Evolutionary conservation across 257 asterid genomes (phyloP), one percentile per base, ranked within the genome.

Genomic region (Solanum gandarillasii): DNA sequence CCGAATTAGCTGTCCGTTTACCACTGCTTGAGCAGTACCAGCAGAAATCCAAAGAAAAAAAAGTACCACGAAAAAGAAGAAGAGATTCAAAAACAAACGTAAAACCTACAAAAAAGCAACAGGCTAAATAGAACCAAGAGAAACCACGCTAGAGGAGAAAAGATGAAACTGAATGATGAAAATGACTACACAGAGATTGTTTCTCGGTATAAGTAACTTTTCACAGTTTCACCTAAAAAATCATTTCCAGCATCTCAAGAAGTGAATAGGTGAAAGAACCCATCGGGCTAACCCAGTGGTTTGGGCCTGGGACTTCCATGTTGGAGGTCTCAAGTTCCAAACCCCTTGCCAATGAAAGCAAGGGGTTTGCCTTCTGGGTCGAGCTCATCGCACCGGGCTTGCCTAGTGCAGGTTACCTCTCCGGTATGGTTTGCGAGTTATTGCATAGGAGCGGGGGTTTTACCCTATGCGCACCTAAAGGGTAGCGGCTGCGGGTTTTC

Each of bases 401-500:
- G 58, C 58, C 58, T 46, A 46, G 20, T 46, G 58, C 58, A 46
- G 7, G 20, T 46, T 46, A 46, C 7, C 55, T 13, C 20, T 46
- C 58, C 3, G 0, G 7, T 46, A 3, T 46, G 20, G 58, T 46
- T 46, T 46, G 58, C 20, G 2, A 46, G 58, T 20, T 13, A 46
- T 46, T 46, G 20, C 20, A 46, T 46, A 46, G 58, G 58, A 46
- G 58, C 3, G 7, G 20, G 20, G 20, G 0, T 12, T 46, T 46
- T 46, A 46, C 58, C 58, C 7, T 46, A 1, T 46, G 7, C 3
- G 7, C 58, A 0, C 58, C 7, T 1, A 46, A 13, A 46, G 58
- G 20, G 3, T 5, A 13, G 58, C 58, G 0, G 3, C 20, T 46
- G 0, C 20, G 0, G 58, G 20, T 46, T 13, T 46, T 3, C 20